A percentile compares a stretch with the other conserved stretches of the same genome.
phyloP scores from a whole-genome alignment of 441 rosid genomes.

The Adansonia rubrostipa region DNA sequence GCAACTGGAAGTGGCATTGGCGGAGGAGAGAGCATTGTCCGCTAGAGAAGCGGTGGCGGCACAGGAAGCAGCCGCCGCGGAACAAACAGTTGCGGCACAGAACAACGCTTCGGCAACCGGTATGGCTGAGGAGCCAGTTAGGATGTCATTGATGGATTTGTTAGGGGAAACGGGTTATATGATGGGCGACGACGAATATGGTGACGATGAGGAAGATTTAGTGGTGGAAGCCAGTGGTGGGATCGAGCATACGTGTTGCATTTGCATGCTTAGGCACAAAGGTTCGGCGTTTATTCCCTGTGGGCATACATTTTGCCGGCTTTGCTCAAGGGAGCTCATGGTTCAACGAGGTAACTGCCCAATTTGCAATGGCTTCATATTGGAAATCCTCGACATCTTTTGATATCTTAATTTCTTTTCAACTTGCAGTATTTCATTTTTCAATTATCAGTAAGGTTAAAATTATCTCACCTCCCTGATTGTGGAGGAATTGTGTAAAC shows the following conservation, averaged over 20 bases:
- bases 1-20: slow-evolving; percentile 45
- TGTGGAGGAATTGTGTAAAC: slow-evolving; percentile 27
- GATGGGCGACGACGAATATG: slow-evolving; percentile 50
- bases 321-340: slow-evolving; percentile 90
- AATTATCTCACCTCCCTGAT: slow-evolving; percentile 24
- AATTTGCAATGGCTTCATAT: slow-evolving; percentile 71
- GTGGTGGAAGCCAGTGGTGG: slow-evolving; percentile 39
- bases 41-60: slow-evolving; percentile 85
- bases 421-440: neutral
- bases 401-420: slow-evolving; percentile 26
- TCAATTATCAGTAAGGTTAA: neutral
- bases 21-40: slow-evolving; percentile 64
- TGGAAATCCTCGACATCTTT: slow-evolving; percentile 83
- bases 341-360: slow-evolving; percentile 89
- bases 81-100: slow-evolving; percentile 27
- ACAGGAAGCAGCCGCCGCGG: slow-evolving; percentile 52
- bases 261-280: slow-evolving; percentile 94
- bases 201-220: slow-evolving; percentile 32
- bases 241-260: slow-evolving; percentile 72
- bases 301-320: slow-evolving; percentile 87
- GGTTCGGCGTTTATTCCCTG: slow-evolving; percentile 94
- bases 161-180: slow-evolving; percentile 77
- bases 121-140: slow-evolving; percentile 43
- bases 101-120: neutral
- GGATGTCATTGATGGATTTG: slow-evolving; percentile 88